These are phyloP conservation scores for Paecilomyces dactylethromorphus DNA, from an alignment of 2,329 filamentous ascomycete species.

Conservation along the genomic window DNA sequence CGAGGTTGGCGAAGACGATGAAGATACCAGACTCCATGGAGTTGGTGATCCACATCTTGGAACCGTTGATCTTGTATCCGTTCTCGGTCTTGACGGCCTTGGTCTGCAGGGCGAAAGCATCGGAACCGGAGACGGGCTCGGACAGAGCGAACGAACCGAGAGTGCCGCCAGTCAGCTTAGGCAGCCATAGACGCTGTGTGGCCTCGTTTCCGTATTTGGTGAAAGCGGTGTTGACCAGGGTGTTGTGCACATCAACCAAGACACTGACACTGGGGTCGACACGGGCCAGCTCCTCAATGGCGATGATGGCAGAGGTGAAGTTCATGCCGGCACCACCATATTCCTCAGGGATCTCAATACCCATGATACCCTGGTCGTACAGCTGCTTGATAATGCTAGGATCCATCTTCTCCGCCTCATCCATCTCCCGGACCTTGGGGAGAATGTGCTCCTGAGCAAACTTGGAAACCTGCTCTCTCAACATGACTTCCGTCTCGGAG, in stretches of 20 bases:
- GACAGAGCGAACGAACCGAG: slow-evolving; percentile 89
- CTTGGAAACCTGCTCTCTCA: slow-evolving; percentile 84
- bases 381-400: slow-evolving; percentile 78
- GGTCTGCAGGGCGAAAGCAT: slow-evolving; percentile 91
- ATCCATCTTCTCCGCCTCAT: slow-evolving; percentile 94
- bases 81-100: slow-evolving; percentile 76
- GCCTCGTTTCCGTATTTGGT: slow-evolving; percentile 74
- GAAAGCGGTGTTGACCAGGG: slow-evolving; percentile 88
- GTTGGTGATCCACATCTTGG: slow-evolving; percentile 99
- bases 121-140: slow-evolving; percentile 86
- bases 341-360: slow-evolving; percentile 94
- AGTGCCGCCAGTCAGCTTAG: slow-evolving; percentile 81
- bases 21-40: slow-evolving; percentile 89
- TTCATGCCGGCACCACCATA: slow-evolving; percentile 97
- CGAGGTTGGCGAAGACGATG: slow-evolving; percentile 95
- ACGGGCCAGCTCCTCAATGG: slow-evolving; percentile 91
- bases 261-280: slow-evolving; percentile 94
- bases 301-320: slow-evolving; percentile 92
- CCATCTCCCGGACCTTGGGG: slow-evolving; percentile 93
- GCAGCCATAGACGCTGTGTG: slow-evolving; percentile 79
- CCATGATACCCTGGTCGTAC: slow-evolving; percentile 97
- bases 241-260: slow-evolving; percentile 96
- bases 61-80: slow-evolving; percentile 81
- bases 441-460: slow-evolving; percentile 85
- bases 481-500: slow-evolving; percentile 80